A percentile compares a stretch with the other conserved stretches of the same genome.
Conservation (phyloP, 345 rosid species). For the Populus davidiana region DNA sequence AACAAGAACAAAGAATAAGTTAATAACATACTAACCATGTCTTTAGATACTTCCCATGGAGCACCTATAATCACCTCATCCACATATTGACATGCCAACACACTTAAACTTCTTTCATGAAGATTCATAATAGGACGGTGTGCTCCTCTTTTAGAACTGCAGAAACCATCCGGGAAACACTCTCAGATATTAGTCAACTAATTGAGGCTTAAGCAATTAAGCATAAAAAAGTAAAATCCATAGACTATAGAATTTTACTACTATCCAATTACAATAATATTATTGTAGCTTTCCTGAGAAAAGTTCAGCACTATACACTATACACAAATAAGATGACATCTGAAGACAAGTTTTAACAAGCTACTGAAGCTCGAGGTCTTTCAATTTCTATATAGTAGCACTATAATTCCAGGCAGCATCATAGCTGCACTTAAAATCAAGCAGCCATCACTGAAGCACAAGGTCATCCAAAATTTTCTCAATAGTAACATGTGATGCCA, state of each 20-base stretch:
- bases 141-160: constrained; percentile 63
- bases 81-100: constrained; percentile 70
- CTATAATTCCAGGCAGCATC: neutral
- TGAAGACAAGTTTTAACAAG: neutral
- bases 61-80: constrained; percentile 85
- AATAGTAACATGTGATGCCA: neutral
- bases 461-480: neutral
- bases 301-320: neutral
- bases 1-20: neutral
- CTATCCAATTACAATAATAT: neutral
- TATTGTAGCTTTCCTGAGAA: neutral
- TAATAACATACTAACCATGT: constrained; percentile 49
- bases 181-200: neutral
- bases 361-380: neutral
- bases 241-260: neutral
- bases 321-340: neutral
- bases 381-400: neutral
- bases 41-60: constrained; percentile 65
- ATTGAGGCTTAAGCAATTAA: neutral
- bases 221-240: neutral
- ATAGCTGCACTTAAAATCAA: neutral
- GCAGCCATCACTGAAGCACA: neutral
- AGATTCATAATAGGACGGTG: constrained; percentile 82
- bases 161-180: constrained; percentile 14
- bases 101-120: constrained; percentile 77